phyloP scores from a whole-genome alignment of 441 rosid genomes.

The Syzygium syzygioides region DNA sequence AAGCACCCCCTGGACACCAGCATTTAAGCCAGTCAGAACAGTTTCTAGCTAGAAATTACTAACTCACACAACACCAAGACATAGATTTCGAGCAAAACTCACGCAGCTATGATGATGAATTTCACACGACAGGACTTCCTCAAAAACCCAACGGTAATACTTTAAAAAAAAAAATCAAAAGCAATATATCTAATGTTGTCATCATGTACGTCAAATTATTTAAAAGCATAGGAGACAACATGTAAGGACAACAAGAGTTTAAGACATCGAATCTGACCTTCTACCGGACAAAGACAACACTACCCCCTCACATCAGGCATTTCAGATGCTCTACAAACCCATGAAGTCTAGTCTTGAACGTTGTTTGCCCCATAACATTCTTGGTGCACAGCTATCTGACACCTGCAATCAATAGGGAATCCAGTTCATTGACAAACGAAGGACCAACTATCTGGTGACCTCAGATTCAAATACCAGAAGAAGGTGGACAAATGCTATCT shows the following conservation, averaged over 20 bases:
- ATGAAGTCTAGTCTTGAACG: slow-evolving; percentile 67
- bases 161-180: not conserved
- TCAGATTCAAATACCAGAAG: not conserved
- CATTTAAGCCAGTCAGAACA: not conserved
- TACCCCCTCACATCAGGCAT: slow-evolving; percentile 68
- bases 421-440: slow-evolving; percentile 9
- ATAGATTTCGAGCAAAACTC: not conserved
- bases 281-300: slow-evolving; percentile 94
- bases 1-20: slow-evolving; percentile 73
- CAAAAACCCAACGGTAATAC: not conserved
- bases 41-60: slow-evolving; percentile 2
- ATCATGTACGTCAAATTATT: not conserved
- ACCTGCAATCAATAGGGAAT: slow-evolving; percentile 37
- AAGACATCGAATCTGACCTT: slow-evolving; percentile 39
- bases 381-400: slow-evolving; percentile 98
- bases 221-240: not conserved
- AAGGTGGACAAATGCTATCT: not conserved
- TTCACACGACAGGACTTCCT: not conserved
- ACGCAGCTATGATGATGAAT: not conserved
- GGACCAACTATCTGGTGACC: not conserved
- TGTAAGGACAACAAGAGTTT: not conserved
- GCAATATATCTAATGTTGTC: not conserved
- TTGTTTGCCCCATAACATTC: slow-evolving; percentile 85
- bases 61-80: not conserved
- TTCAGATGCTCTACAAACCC: slow-evolving; percentile 98